Percentiles rank a stretch among this genome's conserved stretches.
Conservation (phyloP, 2,329 filamentous ascomycete genomes). For the Capronia coronata region DNA sequence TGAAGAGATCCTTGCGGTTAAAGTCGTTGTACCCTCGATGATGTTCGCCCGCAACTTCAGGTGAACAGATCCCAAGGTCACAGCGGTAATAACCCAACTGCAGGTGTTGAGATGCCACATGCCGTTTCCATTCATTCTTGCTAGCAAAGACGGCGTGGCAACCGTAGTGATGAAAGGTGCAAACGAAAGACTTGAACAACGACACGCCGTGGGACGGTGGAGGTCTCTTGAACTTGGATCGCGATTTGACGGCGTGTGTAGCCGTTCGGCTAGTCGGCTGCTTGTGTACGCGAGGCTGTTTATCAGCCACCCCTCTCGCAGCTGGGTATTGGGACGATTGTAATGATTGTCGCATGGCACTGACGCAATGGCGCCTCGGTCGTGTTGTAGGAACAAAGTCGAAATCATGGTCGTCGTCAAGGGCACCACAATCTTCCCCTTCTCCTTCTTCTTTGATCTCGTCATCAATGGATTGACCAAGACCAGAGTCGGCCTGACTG, state of each 20-base stretch:
- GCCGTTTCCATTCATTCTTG: slow-evolving; percentile 96
- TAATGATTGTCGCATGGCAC: slow-evolving; percentile 4
- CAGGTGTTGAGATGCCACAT: slow-evolving; percentile 74
- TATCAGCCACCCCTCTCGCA: slow-evolving; percentile 4
- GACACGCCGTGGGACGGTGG: slow-evolving; percentile 3
- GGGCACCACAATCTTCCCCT: slow-evolving; percentile 5
- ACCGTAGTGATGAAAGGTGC: slow-evolving; percentile 71
- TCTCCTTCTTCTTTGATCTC: slow-evolving; percentile 13
- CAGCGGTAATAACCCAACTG: slow-evolving; percentile 70
- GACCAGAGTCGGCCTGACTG: slow-evolving; percentile 17
- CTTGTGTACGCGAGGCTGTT: slow-evolving; percentile 15
- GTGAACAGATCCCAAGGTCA: slow-evolving; percentile 54
- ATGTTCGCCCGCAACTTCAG: slow-evolving; percentile 24
- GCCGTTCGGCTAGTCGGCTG: not conserved
- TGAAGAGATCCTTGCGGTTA: slow-evolving; percentile 88
- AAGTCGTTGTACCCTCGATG: slow-evolving; percentile 54
- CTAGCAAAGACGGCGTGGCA: slow-evolving; percentile 66
- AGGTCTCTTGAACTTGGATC: slow-evolving; percentile 16
- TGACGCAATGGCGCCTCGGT: not conserved
- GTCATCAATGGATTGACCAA: slow-evolving; percentile 12
- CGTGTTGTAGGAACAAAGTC: slow-evolving; percentile 13
- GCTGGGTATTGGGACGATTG: slow-evolving; percentile 6
- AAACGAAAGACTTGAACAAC: slow-evolving; percentile 53
- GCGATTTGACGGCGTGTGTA: not conserved
- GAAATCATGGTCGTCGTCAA: slow-evolving; percentile 17